phyloP scores from a whole-genome alignment of 23 red algal species.

The Gracilariopsis chorda region DNA sequence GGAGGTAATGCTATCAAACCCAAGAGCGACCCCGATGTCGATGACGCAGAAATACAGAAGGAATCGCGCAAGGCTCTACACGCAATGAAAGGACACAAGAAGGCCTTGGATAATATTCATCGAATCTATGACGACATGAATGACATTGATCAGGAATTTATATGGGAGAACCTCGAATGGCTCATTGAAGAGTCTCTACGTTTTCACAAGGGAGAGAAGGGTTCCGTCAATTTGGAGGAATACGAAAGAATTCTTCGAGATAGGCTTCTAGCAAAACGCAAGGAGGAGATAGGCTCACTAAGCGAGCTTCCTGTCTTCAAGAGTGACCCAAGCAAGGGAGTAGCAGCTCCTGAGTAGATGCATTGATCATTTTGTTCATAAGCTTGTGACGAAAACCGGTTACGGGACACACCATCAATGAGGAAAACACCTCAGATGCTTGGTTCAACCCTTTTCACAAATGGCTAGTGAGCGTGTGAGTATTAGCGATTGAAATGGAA shows the following conservation, averaged over 20 bases:
- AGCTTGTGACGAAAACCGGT: no score
- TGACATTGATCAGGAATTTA: neutral
- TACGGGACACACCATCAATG: no score
- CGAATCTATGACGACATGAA: neutral
- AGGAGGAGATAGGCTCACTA: neutral
- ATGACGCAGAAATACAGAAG: neutral
- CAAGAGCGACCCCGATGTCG: neutral
- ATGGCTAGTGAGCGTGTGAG: no score
- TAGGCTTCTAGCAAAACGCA: neutral
- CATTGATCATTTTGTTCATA: no score
- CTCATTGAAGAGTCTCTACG: neutral
- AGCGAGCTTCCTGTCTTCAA: neutral
- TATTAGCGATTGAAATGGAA: no score
- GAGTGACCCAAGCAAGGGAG: neutral
- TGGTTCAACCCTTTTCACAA: no score
- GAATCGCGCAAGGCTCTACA: neutral
- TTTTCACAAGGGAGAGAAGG: neutral
- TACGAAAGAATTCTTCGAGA: slow-evolving; percentile 1
- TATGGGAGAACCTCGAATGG: neutral
- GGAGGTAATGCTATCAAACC: no score
- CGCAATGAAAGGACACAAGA: neutral
- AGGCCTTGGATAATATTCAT: neutral
- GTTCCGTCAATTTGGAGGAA: neutral
- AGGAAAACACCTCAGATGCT: no score
- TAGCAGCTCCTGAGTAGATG: no score